These are phyloP conservation scores for Hibiscus mutabilis DNA, from an alignment of 345 rosid species.

Conservation along the genomic window DNA sequence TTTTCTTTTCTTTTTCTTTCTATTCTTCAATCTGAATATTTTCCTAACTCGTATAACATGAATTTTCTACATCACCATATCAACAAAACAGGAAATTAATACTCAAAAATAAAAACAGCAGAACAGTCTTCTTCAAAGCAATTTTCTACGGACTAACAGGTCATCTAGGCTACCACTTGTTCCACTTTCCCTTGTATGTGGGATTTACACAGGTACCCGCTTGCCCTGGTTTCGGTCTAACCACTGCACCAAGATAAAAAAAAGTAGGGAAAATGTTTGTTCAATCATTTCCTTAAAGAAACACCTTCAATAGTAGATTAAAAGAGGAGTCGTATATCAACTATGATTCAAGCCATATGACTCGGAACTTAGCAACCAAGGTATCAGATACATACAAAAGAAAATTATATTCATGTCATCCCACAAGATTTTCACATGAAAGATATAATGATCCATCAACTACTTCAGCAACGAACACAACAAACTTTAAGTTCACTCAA, in stretches of 20 bases:
- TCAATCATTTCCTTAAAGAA: background rate
- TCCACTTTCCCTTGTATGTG: background rate
- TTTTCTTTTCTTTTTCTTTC: too few relatives aligned
- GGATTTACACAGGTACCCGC: conserved; percentile 47
- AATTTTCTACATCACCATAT: conserved; percentile 5
- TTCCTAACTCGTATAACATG: background rate
- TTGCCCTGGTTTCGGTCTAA: conserved; percentile 48
- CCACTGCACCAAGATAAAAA: conserved; percentile 30
- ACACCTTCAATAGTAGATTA: background rate
- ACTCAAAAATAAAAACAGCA: too few relatives aligned
- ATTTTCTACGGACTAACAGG: conserved; percentile 10
- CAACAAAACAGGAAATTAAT: background rate
- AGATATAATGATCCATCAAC: background rate
- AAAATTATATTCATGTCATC: background rate
- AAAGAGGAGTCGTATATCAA: background rate
- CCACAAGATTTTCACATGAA: background rate
- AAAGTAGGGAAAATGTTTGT: background rate
- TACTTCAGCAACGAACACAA: background rate
- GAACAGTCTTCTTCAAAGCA: background rate
- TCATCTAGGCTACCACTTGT: background rate
- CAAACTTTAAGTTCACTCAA: background rate
- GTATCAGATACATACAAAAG: background rate
- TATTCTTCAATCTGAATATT: background rate
- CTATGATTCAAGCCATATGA: background rate
- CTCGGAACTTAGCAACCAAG: too few relatives aligned